Evolutionary conservation across 768 basidiomycete genomes (phyloP), one percentile per base, ranked within the genome.

Genomic region (Suillus subluteus): DNA sequence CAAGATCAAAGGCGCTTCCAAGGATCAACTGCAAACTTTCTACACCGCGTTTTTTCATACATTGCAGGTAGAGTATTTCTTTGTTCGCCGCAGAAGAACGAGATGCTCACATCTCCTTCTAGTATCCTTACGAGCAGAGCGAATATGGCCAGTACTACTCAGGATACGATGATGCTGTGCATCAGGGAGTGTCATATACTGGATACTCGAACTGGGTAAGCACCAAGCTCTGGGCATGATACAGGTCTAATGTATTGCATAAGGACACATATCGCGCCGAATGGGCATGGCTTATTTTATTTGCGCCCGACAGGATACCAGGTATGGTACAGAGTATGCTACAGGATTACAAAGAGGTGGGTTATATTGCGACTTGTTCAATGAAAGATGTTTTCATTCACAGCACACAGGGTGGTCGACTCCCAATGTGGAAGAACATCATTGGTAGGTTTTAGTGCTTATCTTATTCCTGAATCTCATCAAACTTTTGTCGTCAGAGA

Each of bases 391-490:
- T 18, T 26, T 55, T 43, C 8, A 23, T 43, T 21, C 16, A 46
- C 38, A 11, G 18, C 7, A 18, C 61, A 9, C 69, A 83, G 87
- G 86, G 91, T 18, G 93, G 93, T 4, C 92, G 92, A 91, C 78
- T 95, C 44, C 93, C 93, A 0, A 94, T 94, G 92, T 95, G 93
- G 93, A 94, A 94, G 78, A 94, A 94, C 67, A 84, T 94, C 16
- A 86, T 91, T 32, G 88, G 87, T 86, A 58, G 67, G 80, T 69
- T 32, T 23, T 54, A 15, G 46, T 26, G 48, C n/a, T 18, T 4
- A n/a, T 64, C 37, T 56, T 46, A 13, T 0, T 59, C 44, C 41
- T 66, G 18, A 68, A 65, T 30, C 52, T 55, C 21, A 23, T 61
- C 18, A 18, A 41, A 0, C 11, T 12, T 15, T 15, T 32, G 9